Conservation (phyloP, 768 basidiomycete species). For the Podaxis pistillaris region DNA sequence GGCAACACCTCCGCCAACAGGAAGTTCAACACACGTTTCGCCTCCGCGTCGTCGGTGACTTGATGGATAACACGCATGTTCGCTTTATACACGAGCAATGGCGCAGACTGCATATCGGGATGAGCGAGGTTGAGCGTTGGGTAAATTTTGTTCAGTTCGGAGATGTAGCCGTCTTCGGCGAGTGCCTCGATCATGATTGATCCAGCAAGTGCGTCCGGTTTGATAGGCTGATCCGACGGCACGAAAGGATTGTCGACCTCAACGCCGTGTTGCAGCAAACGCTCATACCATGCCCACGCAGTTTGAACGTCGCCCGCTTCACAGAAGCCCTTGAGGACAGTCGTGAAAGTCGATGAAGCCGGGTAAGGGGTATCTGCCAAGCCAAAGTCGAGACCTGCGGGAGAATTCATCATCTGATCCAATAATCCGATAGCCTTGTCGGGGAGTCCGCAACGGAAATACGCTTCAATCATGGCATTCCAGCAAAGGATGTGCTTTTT, state of each 20-base stretch:
- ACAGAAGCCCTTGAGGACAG: constrained; percentile 67
- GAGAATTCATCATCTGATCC: constrained; percentile 65
- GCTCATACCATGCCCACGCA: constrained; percentile 71
- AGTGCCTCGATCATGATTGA: constrained; percentile 54
- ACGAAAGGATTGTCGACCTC: constrained; percentile 37
- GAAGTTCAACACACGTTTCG: constrained; percentile 22
- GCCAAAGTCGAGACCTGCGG: constrained; percentile 32
- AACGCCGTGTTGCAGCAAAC: constrained; percentile 46
- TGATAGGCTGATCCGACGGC: constrained; percentile 29
- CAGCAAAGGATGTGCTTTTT: constrained; percentile 47
- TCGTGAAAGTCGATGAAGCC: constrained; percentile 59
- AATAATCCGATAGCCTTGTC: constrained; percentile 65
- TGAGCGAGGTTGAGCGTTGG: constrained; percentile 29
- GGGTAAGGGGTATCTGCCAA: constrained; percentile 51
- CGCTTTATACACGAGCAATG: constrained; percentile 40
- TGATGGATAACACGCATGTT: constrained; percentile 28
- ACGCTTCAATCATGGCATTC: constrained; percentile 76
- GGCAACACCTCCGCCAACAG: constrained; percentile 19
- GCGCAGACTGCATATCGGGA: constrained; percentile 35
- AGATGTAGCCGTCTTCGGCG: constrained; percentile 20
- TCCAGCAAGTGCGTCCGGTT: constrained; percentile 60
- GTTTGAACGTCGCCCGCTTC: constrained; percentile 56
- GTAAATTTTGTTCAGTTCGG: constrained; percentile 48
- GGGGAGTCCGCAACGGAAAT: constrained; percentile 63
- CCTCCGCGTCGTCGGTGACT: constrained; percentile 18